Evolutionary conservation across 352 stramenopile species (phyloP).

Genomic region (Ophiocytium majus): DNA sequence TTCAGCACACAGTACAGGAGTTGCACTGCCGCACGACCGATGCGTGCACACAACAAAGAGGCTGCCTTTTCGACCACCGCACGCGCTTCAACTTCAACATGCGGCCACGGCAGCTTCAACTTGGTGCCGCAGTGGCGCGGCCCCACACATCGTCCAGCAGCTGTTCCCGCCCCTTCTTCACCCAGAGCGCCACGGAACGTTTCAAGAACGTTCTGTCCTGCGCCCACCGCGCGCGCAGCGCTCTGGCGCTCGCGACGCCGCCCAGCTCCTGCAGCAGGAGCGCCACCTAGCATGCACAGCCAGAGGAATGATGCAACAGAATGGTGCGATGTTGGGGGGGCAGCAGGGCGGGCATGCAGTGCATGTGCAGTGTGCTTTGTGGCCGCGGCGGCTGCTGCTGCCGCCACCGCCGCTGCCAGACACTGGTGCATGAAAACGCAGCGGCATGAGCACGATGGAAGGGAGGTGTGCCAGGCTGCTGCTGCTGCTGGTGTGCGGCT

Average conservation of each 20-base stretch:
- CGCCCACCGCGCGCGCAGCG: slow-evolving; percentile 30
- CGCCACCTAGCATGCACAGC: slow-evolving; percentile 23
- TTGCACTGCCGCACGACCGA: too few species aligned
- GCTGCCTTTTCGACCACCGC: too few species aligned
- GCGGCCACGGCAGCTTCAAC: neutral
- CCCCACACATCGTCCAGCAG: neutral
- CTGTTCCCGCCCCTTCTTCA: slow-evolving; percentile 24
- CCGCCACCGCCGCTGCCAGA: neutral
- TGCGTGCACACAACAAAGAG: too few species aligned
- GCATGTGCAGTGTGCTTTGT: too few species aligned
- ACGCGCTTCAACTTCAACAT: too few species aligned
- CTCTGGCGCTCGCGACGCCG: slow-evolving; percentile 30
- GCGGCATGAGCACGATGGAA: neutral
- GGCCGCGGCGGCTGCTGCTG: too few species aligned
- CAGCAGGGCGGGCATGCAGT: neutral
- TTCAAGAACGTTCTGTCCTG: slow-evolving; percentile 37
- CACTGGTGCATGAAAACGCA: neutral
- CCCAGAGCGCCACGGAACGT: slow-evolving; percentile 31
- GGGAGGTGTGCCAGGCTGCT: neutral
- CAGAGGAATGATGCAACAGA: neutral
- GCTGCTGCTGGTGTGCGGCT: too few species aligned
- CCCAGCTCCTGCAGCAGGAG: slow-evolving; percentile 38
- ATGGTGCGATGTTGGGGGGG: neutral
- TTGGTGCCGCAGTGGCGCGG: neutral
- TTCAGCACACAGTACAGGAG: too few species aligned